These are phyloP conservation scores for Pseudogymnoascus pannorum DNA, from an alignment of 2,329 filamentous ascomycete species.

Conservation along the genomic window DNA sequence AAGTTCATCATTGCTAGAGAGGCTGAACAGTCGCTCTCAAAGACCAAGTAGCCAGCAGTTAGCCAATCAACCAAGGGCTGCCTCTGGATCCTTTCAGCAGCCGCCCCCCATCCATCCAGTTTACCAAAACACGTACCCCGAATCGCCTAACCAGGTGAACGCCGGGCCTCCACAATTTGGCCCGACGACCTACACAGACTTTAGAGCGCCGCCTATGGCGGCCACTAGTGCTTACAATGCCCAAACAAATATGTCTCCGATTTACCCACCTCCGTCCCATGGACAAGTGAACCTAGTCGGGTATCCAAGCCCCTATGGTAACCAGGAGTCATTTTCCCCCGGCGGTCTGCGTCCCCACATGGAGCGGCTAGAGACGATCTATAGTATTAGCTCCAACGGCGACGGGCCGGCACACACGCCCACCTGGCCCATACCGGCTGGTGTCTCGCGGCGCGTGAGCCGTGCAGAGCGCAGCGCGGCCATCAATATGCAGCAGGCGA, in stretches of 20 bases:
- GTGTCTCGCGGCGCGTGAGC: conserved; percentile 34
- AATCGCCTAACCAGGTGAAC: neutral
- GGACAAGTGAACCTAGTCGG: neutral
- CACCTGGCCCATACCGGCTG: conserved; percentile 14
- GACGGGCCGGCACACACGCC: conserved; percentile 21
- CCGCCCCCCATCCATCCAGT: neutral
- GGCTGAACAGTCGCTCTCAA: neutral
- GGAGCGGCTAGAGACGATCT: conserved; percentile 50
- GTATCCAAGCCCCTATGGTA: conserved; percentile 16
- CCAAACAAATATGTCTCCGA: conserved; percentile 11
- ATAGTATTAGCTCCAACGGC: conserved; percentile 31
- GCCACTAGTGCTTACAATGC: neutral
- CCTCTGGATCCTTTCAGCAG: neutral
- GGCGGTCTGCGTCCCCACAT: conserved; percentile 36
- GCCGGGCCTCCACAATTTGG: neutral
- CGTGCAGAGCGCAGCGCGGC: conserved; percentile 53
- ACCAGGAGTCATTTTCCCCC: conserved; percentile 41
- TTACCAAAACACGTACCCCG: neutral
- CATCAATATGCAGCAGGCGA: conserved; percentile 56
- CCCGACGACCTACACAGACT: neutral
- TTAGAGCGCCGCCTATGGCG: neutral
- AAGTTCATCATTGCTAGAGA: neutral
- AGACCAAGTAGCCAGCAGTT: neutral
- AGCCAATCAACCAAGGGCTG: neutral
- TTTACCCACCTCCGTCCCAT: conserved; percentile 16